Conservation (phyloP, 2,329 filamentous ascomycete genomes). For the Ilyonectria robusta region DNA sequence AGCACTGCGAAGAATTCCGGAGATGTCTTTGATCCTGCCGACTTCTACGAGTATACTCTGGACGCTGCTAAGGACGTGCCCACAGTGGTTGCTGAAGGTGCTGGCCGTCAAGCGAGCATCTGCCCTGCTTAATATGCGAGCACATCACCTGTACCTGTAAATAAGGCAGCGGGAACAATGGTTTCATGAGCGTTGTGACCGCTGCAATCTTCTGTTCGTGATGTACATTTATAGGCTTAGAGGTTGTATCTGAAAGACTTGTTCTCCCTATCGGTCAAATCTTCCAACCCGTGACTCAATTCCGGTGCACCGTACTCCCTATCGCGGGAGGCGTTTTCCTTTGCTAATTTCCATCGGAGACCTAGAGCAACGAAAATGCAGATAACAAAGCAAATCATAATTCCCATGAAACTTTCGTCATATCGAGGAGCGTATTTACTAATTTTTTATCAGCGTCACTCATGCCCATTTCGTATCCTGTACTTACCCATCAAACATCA, state of each 20-base stretch:
- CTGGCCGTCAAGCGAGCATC: slow-evolving; percentile 43
- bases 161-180: neutral
- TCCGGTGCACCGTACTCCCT: slow-evolving; percentile 49
- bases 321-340: slow-evolving; percentile 50
- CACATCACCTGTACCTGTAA: neutral
- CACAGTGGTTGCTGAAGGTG: slow-evolving; percentile 34
- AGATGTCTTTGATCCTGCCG: slow-evolving; percentile 16
- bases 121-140: slow-evolving; percentile 30
- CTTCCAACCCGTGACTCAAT: slow-evolving; percentile 55
- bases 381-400: slow-evolving; percentile 51
- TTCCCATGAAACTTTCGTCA: slow-evolving; percentile 47
- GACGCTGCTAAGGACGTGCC: slow-evolving; percentile 42
- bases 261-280: slow-evolving; percentile 54
- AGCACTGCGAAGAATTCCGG: slow-evolving; percentile 25
- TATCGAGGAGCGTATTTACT: slow-evolving; percentile 51
- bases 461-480: neutral
- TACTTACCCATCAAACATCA: slow-evolving; percentile 51
- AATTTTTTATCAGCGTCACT: neutral
- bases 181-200: neutral
- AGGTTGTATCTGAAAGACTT: slow-evolving; percentile 38
- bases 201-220: neutral
- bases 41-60: slow-evolving; percentile 31
- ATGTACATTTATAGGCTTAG: neutral
- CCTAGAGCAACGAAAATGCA: slow-evolving; percentile 49
- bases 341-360: slow-evolving; percentile 45